These are phyloP conservation scores for Geranomyces michiganensis DNA, from an alignment of 192 early-diverging fungal species.

Conservation along the genomic window DNA sequence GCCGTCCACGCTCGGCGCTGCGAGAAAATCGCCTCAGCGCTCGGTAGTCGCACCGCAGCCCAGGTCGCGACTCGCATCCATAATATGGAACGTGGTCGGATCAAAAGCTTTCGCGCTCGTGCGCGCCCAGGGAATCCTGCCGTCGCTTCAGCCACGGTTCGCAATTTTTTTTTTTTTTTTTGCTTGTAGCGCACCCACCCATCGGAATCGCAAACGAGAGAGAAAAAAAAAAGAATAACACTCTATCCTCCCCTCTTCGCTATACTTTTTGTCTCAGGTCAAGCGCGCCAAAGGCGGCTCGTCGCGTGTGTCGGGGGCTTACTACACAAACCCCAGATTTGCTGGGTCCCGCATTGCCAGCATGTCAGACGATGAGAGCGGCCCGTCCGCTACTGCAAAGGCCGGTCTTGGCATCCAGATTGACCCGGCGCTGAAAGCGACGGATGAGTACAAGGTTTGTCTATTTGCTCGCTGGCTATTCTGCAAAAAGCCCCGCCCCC, in stretches of 20 bases:
- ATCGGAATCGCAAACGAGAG: not conserved
- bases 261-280: not conserved
- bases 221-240: not conserved
- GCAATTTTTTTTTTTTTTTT: not conserved
- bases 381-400: not conserved
- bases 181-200: too few species aligned
- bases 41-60: conserved; percentile 23
- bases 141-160: not conserved
- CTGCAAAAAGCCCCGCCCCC: not conserved
- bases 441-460: conserved; percentile 33
- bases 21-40: conserved; percentile 30
- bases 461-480: not conserved
- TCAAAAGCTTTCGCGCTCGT: not conserved
- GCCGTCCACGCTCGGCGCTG: conserved; percentile 15
- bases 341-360: conserved; percentile 13
- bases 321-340: conserved; percentile 25
- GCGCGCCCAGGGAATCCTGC: not conserved
- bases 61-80: conserved; percentile 17
- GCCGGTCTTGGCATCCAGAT: conserved; percentile 14
- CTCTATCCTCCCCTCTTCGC: not conserved
- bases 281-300: not conserved
- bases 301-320: conserved; percentile 20
- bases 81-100: not conserved
- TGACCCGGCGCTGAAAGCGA: conserved; percentile 7
- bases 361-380: conserved; percentile 27